Base-by-base conservation (phyloP, 192 early-diverging fungal genomes). In the Backusella australiensis region DNA sequence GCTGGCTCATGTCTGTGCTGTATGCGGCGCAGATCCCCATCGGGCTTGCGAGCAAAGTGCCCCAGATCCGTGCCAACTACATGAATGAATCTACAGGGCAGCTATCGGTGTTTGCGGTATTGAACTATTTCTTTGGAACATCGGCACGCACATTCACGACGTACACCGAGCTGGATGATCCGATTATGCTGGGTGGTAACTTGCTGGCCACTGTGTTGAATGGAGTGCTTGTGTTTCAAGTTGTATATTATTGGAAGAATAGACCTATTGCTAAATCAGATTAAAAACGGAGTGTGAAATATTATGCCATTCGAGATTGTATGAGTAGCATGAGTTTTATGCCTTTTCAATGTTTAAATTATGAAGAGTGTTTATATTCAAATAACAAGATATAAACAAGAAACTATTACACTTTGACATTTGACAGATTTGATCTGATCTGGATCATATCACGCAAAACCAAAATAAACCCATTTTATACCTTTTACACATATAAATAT, bases 81-180 rank as follows among this genome's bases (percentile, higher is more conserved):
- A 85, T 86, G 71, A 95, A 94, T 79, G 83, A 89, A 29, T 92
- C 89, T 70, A 97, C 97, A 14, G 98, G 98, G 19, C 94, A 96
- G 81, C 84, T 99, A 5, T 96, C 96, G 17, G 91, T 91, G 14
- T 93, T 99, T 82, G 93, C 98, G 0, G 90, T 95, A 15, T 90
- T 95, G 78, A 92, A 96, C 82, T 96, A 95, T 75, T 95, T 94
- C 78, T 80, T 92, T 23, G 98, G 98, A 34, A 89, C 90, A 1
- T 85, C 90, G 0, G 98, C 97, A 3, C 89, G 98, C 71, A 85
- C 98, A 3, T 96, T 93, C 77, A 99, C 98, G 6, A 98, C 98
- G 8, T 72, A 96, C 76, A 92, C 94, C 34, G 97, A 99, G 83
- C 87, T 98, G 8, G 87, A 96, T 71, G 96, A 98, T 80, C 81